Conservation (phyloP, 2,329 filamentous ascomycete species). For the Botrytis hyacinthi region DNA sequence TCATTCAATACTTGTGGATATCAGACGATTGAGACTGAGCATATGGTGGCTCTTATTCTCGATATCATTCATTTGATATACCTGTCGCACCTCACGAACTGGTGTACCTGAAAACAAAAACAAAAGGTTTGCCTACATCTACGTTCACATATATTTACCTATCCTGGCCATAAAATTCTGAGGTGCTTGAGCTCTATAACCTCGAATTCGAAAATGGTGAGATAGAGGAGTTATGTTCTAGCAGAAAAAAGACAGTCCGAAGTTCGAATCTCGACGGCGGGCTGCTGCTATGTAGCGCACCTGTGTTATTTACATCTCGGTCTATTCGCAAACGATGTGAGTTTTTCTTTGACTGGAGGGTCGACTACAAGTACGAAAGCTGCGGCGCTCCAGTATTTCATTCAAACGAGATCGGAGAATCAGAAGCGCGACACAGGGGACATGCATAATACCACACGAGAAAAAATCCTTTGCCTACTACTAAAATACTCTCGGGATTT, state of each 20-base stretch:
- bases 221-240: background rate
- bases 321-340: background rate
- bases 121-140: background rate
- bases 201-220: background rate
- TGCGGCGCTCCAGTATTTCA: background rate
- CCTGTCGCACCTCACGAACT: too few relatives aligned
- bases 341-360: too few relatives aligned
- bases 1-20: background rate
- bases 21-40: background rate
- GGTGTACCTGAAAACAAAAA: background rate
- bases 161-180: background rate
- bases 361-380: background rate
- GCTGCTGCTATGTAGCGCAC: background rate
- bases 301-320: background rate
- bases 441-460: background rate
- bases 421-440: background rate
- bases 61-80: too few relatives aligned
- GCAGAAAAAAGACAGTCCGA: background rate
- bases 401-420: too few relatives aligned
- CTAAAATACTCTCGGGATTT: accelerated
- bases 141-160: background rate
- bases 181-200: background rate
- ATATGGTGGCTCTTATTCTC: too few relatives aligned
- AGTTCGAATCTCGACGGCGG: background rate
- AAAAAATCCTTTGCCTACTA: accelerated